Base-by-base conservation (phyloP, 805 yeast species). In the Candida easanensis region DNA sequence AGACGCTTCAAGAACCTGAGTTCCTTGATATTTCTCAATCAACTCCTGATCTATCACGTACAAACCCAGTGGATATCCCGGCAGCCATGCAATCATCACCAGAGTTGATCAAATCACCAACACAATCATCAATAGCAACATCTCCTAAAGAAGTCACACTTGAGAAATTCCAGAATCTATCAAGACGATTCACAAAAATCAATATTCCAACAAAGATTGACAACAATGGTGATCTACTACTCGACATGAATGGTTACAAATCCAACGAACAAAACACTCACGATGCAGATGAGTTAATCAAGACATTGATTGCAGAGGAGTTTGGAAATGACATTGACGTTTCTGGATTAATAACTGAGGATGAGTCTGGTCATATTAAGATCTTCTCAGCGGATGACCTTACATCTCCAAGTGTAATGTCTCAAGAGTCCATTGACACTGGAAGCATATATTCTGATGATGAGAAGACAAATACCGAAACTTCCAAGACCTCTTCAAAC, bases 211-310 rank as follows among this genome's bases (percentile, higher is more conserved):
- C 95, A 22, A 87, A 82, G 52, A 76, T 90, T 28, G 95, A 87
- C 49, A 82, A 84, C 48, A 86, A 88, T 56, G 99, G 99, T 11
- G 96, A 89, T 58, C 73, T 93, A 53, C 77, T 89, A 33, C 68
- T 93, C 35, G 99, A 93, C 65, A 88, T 91, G 82, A 95, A 89
- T 54, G 99, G 99, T 15, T 93, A 93, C 66, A 91, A 90, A 64
- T 84, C 95, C 26, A 88, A 83, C 54, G 84, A 82, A 39, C 80
- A 82, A 52, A 88, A 84, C 60, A 78, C 85, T 32, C 81, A 82
- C 39, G 81, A 79, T 52, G 79, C 95, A 0, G 96, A 89, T 60
- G 81, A 81, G 39, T 68, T 85, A 28, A 77, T 93, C 46, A 80
- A 80, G 53, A 81, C 83, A 52, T 70, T 90, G 33, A 70, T 91